Evolutionary conservation across 2,329 filamentous ascomycete genomes (phyloP).

Genomic region (Aspergillus amoenus): DNA sequence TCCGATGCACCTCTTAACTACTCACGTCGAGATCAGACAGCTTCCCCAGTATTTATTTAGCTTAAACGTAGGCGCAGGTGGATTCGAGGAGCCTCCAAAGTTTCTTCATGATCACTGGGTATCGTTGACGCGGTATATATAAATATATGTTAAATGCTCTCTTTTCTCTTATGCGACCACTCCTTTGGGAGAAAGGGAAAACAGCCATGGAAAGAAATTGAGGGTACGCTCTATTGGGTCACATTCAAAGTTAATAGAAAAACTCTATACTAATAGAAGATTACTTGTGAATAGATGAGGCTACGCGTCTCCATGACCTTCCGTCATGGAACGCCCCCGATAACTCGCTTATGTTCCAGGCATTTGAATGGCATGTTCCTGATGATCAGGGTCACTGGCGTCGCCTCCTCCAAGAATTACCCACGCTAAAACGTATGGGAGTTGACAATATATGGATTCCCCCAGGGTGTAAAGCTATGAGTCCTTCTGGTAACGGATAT

Average conservation of each 20-base stretch:
- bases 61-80: too few relatives aligned
- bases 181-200: constrained; percentile 13
- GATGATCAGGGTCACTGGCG: constrained; percentile 62
- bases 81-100: too few relatives aligned
- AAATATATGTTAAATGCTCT: constrained; percentile 10
- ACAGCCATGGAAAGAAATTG: constrained; percentile 24
- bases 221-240: constrained; percentile 16
- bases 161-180: constrained; percentile 11
- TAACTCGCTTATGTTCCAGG: constrained; percentile 61
- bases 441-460: constrained; percentile 67
- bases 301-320: constrained; percentile 24
- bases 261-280: neutral
- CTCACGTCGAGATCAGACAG: too few relatives aligned
- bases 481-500: constrained; percentile 64
- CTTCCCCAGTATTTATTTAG: too few relatives aligned
- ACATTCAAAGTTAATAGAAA: neutral
- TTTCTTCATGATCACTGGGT: neutral
- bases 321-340: constrained; percentile 34
- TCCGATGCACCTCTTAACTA: neutral
- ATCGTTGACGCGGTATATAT: neutral
- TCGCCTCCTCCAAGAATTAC: constrained; percentile 54
- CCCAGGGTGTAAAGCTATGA: constrained; percentile 67
- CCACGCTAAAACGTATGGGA: constrained; percentile 58
- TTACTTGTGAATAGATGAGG: constrained; percentile 19
- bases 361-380: constrained; percentile 71